Percentiles rank a stretch among this genome's conserved stretches.
phyloP scores from a whole-genome alignment of 441 rosid genomes.

The Melastoma candidum region DNA sequence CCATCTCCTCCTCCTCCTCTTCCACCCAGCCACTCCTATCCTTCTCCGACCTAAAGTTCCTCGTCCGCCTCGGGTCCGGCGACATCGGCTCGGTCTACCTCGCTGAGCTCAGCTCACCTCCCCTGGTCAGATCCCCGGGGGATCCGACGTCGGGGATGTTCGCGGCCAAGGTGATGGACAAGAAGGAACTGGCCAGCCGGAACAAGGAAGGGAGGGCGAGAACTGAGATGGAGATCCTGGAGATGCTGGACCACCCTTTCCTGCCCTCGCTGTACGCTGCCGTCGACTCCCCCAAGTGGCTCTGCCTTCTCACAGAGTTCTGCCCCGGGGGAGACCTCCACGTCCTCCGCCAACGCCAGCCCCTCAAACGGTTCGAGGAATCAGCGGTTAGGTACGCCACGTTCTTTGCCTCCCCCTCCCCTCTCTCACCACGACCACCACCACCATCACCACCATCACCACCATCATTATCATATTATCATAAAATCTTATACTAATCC shows the following conservation, averaged over 20 bases:
- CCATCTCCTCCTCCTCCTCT: constrained; percentile 54
- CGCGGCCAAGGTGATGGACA: constrained; percentile 91
- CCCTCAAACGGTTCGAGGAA: constrained; percentile 69
- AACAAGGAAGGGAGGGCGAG: constrained; percentile 79
- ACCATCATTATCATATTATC: neutral
- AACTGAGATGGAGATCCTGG: constrained; percentile 79
- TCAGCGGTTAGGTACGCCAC: constrained; percentile 73
- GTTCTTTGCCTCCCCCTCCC: constrained; percentile 10
- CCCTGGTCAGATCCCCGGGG: constrained; percentile 15
- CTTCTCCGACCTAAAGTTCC: constrained; percentile 29
- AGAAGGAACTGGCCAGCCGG: constrained; percentile 62
- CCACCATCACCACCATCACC: neutral
- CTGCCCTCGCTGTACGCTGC: constrained; percentile 69
- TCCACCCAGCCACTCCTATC: constrained; percentile 12
- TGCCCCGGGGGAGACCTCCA: constrained; percentile 96
- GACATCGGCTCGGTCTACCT: constrained; percentile 75
- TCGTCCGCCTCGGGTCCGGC: constrained; percentile 39
- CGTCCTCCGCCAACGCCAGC: constrained; percentile 87
- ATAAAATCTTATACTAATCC: too few species aligned
- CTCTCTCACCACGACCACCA: neutral
- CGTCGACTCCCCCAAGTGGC: constrained; percentile 72
- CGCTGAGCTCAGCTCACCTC: constrained; percentile 36
- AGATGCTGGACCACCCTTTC: constrained; percentile 79
- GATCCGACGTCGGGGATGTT: constrained; percentile 14
- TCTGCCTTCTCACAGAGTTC: constrained; percentile 81